Base-by-base conservation (phyloP, 2,329 filamentous ascomycete species). In the Zasmidium angulare region DNA sequence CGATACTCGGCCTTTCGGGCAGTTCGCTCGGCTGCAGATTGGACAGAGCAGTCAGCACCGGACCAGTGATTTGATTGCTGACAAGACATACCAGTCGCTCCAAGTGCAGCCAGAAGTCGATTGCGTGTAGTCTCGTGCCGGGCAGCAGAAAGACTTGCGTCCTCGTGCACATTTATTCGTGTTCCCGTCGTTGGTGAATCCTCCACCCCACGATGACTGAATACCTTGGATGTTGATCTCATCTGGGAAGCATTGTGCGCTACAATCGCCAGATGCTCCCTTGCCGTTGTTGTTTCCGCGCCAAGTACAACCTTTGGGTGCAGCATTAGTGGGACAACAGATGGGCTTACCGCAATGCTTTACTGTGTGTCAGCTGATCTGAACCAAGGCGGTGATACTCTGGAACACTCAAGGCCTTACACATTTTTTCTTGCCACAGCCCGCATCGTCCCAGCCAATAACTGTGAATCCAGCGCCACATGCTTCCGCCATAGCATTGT, bases 161-260 rank as follows among this genome's bases (percentile, higher is more conserved):
- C 54, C 54, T 56, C 54, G 6, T 2, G 46, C 54, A 26, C 54
- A 56, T 22, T 51, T 56, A 17, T 50, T 23, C 2, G 46, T 40
- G 21, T 56, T 56, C 4, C 54, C 54, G 14, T 56, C 54, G 23
- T 51, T 56, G 22, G 46, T 50, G 24, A 31, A 56, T 17, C 47
- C 54, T 2, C 47, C 54, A 7, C 54, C 46, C 23, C 46, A 51
- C 4, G 46, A 51, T 7, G 46, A 47, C 6, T 19, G 17, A 21
- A 47, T 19, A 12, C 24, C 46, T 2, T 2, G n/a, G 9, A 51
- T 46, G 47, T 55, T 55, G 53, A 55, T 43, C n/a, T 56, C 54
- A 46, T 47, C 54, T 21, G 46, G 40, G 3, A 2, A 6, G 26
- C 54, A 56, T 24, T 46, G 47, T 4, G 40, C 23, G 20, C 19